Evolutionary conservation across 352 stramenopile genomes (phyloP), one percentile per base, ranked within the genome.

Genomic region (Phytopythium vexans): DNA sequence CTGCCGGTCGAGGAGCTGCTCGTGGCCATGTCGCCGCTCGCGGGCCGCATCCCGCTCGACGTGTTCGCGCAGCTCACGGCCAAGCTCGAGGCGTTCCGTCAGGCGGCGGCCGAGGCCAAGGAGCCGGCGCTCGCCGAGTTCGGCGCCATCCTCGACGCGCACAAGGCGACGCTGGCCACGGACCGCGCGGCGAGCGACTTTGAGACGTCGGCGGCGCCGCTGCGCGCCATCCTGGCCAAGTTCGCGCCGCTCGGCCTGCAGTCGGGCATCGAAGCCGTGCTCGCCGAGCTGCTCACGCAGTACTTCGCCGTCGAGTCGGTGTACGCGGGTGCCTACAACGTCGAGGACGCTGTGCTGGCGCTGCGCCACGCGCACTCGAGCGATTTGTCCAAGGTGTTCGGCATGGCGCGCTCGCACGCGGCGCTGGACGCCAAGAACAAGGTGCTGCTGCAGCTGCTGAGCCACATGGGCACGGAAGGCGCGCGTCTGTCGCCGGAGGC

Each of bases 1-100:
- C 61, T 97, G 27, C 87, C 89, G 7, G 74, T 95, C 9, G 83
- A 96, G 38, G 96, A 99, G 84, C 91, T 99, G 54, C 96, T 99
- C 66, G 97, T 98, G 63, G 88, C 95, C 31, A 84, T 99, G 57
- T 98, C 97, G 34, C 91, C 98, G 7, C 82, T 99, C 6, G 96
- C 91, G 40, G 94, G 96, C n/a, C 86, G 96, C 54, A 98, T 99
- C 56, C 93, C 98, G 39, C 81, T 88, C 1, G 65, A 88, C 14
- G 78, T 99, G 40, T 97, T 97, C 57, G 80, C 88, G 21, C 74
- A 89, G 48, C 92, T 99, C 52, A 88, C 74, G 21, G 77, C 89
- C 66, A 79, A 88, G 69, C 74, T 91, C 40, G 68, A 92, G 62
- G 68, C 66, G 34, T 93, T 92, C 60, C 82, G 83, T 47, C 74